Percentiles rank a stretch among this genome's conserved stretches.
These are phyloP conservation scores for Pseudognaphalium luteoalbum DNA, from an alignment of 129 eudicot genomes.

Conservation along the genomic window DNA sequence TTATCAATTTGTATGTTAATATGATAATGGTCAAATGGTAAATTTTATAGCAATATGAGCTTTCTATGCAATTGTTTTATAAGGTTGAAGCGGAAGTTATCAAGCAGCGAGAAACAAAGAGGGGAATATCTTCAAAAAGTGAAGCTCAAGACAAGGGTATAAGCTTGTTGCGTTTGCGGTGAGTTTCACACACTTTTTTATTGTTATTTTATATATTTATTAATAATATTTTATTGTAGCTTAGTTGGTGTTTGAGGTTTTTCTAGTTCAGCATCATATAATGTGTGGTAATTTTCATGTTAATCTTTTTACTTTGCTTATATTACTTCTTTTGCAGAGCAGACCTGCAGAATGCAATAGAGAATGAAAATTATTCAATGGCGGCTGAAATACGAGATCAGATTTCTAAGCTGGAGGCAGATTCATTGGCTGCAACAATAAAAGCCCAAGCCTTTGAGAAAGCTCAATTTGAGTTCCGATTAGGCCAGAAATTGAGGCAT, in stretches of 20 bases:
- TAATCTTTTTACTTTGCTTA: conserved; percentile 3
- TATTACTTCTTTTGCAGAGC: conserved; percentile 57
- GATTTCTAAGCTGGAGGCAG: conserved; percentile 80
- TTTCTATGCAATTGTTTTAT: conserved; percentile 23
- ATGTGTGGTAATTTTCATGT: not conserved
- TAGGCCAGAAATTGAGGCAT: conserved; percentile 94
- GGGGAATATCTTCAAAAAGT: conserved; percentile 73
- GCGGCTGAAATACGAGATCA: conserved; percentile 86
- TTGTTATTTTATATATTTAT: not conserved
- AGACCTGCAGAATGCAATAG: conserved; percentile 85
- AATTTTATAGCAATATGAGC: not conserved
- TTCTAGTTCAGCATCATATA: not conserved
- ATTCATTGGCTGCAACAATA: conserved; percentile 76
- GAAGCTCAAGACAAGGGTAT: conserved; percentile 94
- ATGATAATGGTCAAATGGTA: not conserved
- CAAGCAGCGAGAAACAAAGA: conserved; percentile 53
- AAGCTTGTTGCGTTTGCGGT: conserved; percentile 85
- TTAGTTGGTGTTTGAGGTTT: not conserved
- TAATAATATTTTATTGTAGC: conserved; percentile 8
- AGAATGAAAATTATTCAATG: conserved; percentile 65
- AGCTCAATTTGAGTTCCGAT: conserved; percentile 70
- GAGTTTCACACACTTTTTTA: conserved; percentile 22
- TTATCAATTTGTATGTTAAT: not conserved
- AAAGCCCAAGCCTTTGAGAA: conserved; percentile 79
- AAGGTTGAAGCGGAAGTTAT: conserved; percentile 81